Base-by-base conservation (phyloP, 192 early-diverging fungal species). In the Paraglomus brasilianum region DNA sequence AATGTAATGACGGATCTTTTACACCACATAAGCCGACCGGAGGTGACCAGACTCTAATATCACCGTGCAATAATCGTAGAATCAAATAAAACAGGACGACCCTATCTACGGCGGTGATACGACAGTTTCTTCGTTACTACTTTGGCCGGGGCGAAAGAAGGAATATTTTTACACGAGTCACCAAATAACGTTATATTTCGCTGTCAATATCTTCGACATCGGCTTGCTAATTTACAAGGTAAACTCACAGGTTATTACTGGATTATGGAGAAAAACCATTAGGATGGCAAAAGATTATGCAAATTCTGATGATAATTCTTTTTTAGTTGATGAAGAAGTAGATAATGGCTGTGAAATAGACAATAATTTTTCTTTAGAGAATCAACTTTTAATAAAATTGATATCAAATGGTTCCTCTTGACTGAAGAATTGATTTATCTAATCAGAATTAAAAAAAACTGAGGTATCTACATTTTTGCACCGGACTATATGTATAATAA, bases 381-480 rank as follows among this genome's bases (percentile, higher is more conserved):
- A 52, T 52, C 6, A 52, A 52, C 6, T 15, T n/a, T n/a, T n/a
- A n/a, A n/a, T n/a, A n/a, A n/a, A n/a, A 52, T 52, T 52, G n/a
- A 52, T 52, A 52, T 52, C 24, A 52, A 52, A 52, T 52, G 24
- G 6, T 52, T 52, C 15, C 50, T 52, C n/a, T 52, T 52, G 15
- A 6, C n/a, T 52, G 15, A 52, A 52, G 5, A 21, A 8, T 52
- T 15, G 6, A 52, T 21, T 8, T 52, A 52, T 52, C 6, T 52
- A 52, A 52, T 8, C 24, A 52, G 24, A 52, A 52, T 52, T 52
- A 21, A 15, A 52, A 52, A 52, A n/a, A n/a, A n/a, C n/a, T n/a
- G n/a, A n/a, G n/a, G n/a, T n/a, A n/a, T n/a, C n/a, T n/a, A n/a
- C n/a, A n/a, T n/a, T n/a, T n/a, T n/a, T n/a, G n/a, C n/a, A n/a